These are phyloP conservation scores for Murraya paniculata DNA, from an alignment of 345 rosid genomes.

Conservation along the genomic window DNA sequence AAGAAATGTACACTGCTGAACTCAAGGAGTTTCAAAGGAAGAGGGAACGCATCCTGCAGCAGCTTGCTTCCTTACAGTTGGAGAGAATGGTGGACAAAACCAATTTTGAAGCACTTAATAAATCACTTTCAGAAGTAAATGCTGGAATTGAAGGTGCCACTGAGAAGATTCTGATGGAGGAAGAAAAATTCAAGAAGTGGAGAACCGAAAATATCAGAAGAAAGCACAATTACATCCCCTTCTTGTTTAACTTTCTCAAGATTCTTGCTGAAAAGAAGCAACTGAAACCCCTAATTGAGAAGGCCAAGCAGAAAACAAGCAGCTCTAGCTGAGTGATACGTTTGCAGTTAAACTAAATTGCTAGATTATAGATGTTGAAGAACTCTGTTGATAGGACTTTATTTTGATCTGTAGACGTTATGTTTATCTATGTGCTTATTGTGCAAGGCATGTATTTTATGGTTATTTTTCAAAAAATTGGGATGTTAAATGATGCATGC, in stretches of 20 bases:
- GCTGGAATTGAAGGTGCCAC: conserved; percentile 72
- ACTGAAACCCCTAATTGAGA: conserved; percentile 93
- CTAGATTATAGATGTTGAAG: neutral
- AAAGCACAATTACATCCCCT: conserved; percentile 97
- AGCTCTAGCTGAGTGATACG: conserved; percentile 37
- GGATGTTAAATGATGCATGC: neutral
- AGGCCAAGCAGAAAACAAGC: conserved; percentile 87
- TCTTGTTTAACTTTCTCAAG: conserved; percentile 91
- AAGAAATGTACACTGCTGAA: conserved; percentile 74
- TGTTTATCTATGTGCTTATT: neutral
- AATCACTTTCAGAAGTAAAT: conserved; percentile 68
- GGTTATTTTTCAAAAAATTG: neutral
- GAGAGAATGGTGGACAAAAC: conserved; percentile 53
- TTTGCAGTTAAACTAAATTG: neutral
- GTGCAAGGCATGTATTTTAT: neutral
- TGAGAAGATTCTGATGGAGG: conserved; percentile 87
- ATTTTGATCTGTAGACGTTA: neutral
- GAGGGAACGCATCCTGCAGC: conserved; percentile 78
- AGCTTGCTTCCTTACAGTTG: conserved; percentile 47
- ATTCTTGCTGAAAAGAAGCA: conserved; percentile 99
- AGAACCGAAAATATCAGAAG: conserved; percentile 88
- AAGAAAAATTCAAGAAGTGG: conserved; percentile 96
- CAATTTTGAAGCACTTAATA: conserved; percentile 49
- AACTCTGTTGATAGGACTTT: neutral
- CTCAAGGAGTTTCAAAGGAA: conserved; percentile 87